These are phyloP conservation scores for Cercospora sojina DNA, from an alignment of 2,329 filamentous ascomycete genomes.

Conservation along the genomic window DNA sequence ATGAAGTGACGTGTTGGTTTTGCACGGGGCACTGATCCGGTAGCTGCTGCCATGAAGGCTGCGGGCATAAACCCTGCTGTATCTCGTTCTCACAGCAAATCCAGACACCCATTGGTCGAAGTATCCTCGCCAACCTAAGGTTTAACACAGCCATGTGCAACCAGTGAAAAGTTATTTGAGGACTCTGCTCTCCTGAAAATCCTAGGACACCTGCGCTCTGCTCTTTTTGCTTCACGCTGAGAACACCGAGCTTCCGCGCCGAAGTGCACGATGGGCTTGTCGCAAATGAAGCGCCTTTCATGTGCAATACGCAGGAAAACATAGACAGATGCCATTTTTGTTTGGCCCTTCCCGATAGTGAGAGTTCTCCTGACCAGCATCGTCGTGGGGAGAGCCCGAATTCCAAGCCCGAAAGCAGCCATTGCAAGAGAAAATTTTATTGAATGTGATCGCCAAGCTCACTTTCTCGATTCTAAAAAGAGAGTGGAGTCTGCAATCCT, in stretches of 20 bases:
- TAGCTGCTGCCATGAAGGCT: neutral
- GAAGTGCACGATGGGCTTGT: neutral
- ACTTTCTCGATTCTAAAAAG: neutral
- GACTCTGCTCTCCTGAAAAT: neutral
- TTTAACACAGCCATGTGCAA: slow-evolving; percentile 5
- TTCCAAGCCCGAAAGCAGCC: neutral
- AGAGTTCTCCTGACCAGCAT: neutral
- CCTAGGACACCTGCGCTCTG: neutral
- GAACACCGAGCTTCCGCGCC: neutral
- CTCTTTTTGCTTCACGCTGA: neutral
- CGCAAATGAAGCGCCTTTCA: neutral
- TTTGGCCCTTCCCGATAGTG: neutral
- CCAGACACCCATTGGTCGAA: neutral
- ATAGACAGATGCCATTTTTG: neutral
- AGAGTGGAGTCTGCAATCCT: neutral
- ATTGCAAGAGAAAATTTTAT: neutral
- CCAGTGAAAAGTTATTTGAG: neutral
- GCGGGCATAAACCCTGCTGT: slow-evolving; percentile 5
- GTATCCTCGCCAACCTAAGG: neutral
- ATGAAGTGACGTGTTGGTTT: neutral
- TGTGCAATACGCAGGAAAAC: neutral
- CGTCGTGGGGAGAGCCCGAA: neutral
- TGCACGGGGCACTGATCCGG: neutral
- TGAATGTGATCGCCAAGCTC: neutral
- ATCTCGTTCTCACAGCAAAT: neutral